Conservation (phyloP, 164 flowering plant species). For the Piper betle region DNA sequence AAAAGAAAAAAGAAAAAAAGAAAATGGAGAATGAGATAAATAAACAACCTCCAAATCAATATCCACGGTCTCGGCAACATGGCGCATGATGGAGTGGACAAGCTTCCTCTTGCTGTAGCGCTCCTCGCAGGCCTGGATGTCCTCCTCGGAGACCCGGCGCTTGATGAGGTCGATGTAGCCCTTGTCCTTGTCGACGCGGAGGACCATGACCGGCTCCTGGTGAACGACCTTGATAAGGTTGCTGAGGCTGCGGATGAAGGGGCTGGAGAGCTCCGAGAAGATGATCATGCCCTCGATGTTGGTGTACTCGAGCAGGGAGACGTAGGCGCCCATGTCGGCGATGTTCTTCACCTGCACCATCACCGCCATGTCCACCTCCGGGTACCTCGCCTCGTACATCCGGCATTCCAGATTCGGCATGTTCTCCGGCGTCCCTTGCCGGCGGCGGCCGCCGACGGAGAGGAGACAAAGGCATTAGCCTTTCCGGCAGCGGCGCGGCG, state of each 20-base stretch:
- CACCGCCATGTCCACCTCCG: constrained; percentile 88
- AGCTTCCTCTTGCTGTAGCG: constrained; percentile 93
- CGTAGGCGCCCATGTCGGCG: constrained; percentile 93
- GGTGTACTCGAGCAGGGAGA: constrained; percentile 85
- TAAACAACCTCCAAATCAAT: constrained; percentile 67
- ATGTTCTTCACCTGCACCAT: constrained; percentile 94
- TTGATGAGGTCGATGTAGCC: constrained; percentile 89
- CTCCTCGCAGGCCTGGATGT: constrained; percentile 77
- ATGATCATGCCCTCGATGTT: constrained; percentile 94
- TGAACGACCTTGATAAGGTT: constrained; percentile 83
- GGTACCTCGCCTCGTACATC: constrained; percentile 85
- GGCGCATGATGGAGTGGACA: constrained; percentile 92
- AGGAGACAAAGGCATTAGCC: too few species aligned
- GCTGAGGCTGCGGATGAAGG: constrained; percentile 80
- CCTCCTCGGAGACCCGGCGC: constrained; percentile 82
- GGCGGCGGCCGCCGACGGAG: too few species aligned
- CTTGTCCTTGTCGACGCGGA: constrained; percentile 79
- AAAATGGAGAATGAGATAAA: constrained; percentile 1
- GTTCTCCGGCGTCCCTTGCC: constrained; percentile 5
- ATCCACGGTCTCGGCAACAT: constrained; percentile 75
- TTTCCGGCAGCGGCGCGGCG: too few species aligned
- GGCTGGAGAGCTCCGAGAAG: constrained; percentile 89
- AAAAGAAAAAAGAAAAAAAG: neutral
- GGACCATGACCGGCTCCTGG: constrained; percentile 89
- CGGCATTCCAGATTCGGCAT: constrained; percentile 77